These are phyloP conservation scores for Cystobasidium sp. DNA, from an alignment of 1,284 basidiomycete genomes.

Conservation along the genomic window DNA sequence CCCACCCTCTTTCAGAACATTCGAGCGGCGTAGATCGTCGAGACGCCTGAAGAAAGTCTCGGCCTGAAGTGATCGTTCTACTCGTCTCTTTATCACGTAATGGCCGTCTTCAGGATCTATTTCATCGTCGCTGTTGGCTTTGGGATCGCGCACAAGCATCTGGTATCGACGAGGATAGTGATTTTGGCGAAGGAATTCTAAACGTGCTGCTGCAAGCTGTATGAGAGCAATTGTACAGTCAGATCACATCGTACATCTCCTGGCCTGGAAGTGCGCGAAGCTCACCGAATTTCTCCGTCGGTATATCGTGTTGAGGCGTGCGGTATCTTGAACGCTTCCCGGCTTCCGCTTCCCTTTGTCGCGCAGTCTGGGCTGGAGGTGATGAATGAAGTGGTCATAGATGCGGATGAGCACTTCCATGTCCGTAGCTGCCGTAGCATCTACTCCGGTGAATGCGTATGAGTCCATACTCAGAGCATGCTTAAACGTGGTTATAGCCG, in stretches of 20 bases:
- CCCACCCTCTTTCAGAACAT: constrained; percentile 5
- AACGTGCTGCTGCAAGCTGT: too few species aligned
- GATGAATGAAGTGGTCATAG: constrained; percentile 16
- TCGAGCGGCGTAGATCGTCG: constrained; percentile 7
- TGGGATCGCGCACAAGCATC: too few species aligned
- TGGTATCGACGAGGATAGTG: too few species aligned
- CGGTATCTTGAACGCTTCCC: neutral
- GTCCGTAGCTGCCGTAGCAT: constrained; percentile 19
- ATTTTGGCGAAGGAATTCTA: too few species aligned
- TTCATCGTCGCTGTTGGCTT: neutral
- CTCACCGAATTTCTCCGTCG: neutral
- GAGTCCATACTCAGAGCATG: constrained; percentile 24
- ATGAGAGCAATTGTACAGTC: too few species aligned
- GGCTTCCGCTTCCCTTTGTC: constrained; percentile 17
- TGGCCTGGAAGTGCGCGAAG: neutral
- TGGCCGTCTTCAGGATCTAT: neutral
- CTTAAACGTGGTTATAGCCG: constrained; percentile 6
- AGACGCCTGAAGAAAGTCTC: constrained; percentile 10
- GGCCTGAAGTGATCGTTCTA: constrained; percentile 1
- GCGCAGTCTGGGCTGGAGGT: constrained; percentile 18
- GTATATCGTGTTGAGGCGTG: constrained; percentile 3
- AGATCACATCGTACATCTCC: too few species aligned
- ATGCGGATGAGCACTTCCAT: constrained; percentile 23
- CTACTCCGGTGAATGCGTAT: constrained; percentile 18
- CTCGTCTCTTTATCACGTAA: constrained; percentile 1